These are phyloP conservation scores for Isoetes engelmannii DNA, from an alignment of 83 land plant species.

Conservation along the genomic window DNA sequence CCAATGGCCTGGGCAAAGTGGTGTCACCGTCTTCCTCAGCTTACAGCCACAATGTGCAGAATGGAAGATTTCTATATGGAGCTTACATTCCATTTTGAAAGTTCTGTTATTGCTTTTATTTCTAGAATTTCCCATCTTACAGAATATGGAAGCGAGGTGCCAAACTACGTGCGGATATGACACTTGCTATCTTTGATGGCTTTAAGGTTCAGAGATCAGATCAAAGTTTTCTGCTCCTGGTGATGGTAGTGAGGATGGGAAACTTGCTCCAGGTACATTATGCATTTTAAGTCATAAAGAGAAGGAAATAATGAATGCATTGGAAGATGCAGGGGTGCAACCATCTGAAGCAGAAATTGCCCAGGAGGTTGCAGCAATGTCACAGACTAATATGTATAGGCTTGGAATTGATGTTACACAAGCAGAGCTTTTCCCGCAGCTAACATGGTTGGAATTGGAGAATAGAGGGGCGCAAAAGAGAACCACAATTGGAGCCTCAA, in stretches of 20 bases:
- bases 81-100: conserved; percentile 66
- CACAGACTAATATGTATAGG: conserved; percentile 68
- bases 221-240: conserved; percentile 73
- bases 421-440: conserved; percentile 63
- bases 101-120: conserved; percentile 73
- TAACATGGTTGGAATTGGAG: too few relatives aligned
- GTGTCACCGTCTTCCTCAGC: conserved; percentile 66
- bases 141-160: conserved; percentile 77
- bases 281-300: conserved; percentile 67
- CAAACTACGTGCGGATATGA: conserved; percentile 73
- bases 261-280: conserved; percentile 57
- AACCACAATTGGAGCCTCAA: too few relatives aligned
- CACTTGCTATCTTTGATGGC: conserved; percentile 81
- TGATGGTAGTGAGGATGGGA: conserved; percentile 77
- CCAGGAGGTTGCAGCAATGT: conserved; percentile 65
- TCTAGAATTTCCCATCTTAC: conserved; percentile 63
- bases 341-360: conserved; percentile 55
- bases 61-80: conserved; percentile 90
- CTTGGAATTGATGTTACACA: conserved; percentile 83
- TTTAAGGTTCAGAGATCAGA: conserved; percentile 70
- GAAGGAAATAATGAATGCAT: conserved; percentile 80
- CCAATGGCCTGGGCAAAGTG: conserved; percentile 82
- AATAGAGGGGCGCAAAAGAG: too few relatives aligned
- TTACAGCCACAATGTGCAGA: conserved; percentile 51
- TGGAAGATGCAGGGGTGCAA: conserved; percentile 73